Percentiles rank a stretch among this genome's conserved stretches.
These are phyloP conservation scores for Nannizziopsis arthrosporioides DNA, from an alignment of 2,329 filamentous ascomycete species.

Conservation along the genomic window DNA sequence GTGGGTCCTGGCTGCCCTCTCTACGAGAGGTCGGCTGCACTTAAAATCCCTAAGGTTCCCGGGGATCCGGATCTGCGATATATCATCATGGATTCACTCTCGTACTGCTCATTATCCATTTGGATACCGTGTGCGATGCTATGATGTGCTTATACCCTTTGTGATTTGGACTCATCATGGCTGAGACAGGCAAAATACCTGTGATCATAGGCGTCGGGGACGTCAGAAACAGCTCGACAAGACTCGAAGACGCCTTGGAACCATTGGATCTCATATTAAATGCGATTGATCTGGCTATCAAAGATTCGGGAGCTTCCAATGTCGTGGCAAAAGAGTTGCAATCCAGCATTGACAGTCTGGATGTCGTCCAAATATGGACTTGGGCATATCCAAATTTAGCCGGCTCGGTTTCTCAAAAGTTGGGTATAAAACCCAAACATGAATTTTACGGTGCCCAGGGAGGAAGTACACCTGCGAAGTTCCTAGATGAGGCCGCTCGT, in stretches of 20 bases:
- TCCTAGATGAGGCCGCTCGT: slow-evolving; percentile 53
- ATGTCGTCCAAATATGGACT: slow-evolving; percentile 52
- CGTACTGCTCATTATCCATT: no score
- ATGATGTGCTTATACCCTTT: no score
- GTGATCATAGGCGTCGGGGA: slow-evolving; percentile 55
- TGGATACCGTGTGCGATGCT: no score
- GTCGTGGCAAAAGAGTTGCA: slow-evolving; percentile 29
- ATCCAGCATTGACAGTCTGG: slow-evolving; percentile 44
- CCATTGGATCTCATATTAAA: slow-evolving; percentile 48
- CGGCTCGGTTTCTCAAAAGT: slow-evolving; percentile 39
- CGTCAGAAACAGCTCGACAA: slow-evolving; percentile 45
- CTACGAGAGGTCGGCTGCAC: no score
- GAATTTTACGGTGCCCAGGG: slow-evolving; percentile 47
- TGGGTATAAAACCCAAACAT: slow-evolving; percentile 40
- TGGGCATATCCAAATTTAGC: slow-evolving; percentile 54
- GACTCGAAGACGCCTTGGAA: slow-evolving; percentile 44
- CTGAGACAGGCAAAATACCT: slow-evolving; percentile 25
- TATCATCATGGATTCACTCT: no score
- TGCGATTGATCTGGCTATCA: slow-evolving; percentile 42
- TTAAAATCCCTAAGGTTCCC: no score
- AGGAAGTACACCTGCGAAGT: slow-evolving; percentile 50
- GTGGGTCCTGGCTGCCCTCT: no score
- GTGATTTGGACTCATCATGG: background rate
- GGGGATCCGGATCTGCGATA: no score
- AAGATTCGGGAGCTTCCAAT: slow-evolving; percentile 36